Evolutionary conservation across 2,329 filamentous ascomycete genomes (phyloP), one percentile per base, ranked within the genome.

Genomic region (Diplodia corticola): DNA sequence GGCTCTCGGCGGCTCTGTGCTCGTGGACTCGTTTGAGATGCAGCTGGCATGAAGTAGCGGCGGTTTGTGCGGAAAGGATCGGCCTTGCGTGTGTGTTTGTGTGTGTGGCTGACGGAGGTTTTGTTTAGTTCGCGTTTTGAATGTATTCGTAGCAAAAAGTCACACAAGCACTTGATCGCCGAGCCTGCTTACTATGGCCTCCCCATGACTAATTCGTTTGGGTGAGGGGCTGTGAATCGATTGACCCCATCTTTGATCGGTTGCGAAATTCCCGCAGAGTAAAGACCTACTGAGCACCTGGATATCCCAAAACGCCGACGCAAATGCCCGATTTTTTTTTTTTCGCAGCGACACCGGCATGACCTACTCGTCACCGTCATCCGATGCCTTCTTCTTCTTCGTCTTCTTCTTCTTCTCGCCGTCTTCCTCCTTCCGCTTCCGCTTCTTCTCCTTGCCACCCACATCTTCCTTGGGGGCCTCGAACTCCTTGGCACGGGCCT

Each of bases 401-500:
- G n/a, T n/a, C 68, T 80, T 83, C 73, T 80, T 76, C 67, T 73
- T 78, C 71, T 82, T 79, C 24, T 67, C 65, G 22, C 51, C 51
- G 69, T 77, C 76, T 68, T 80, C 82, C 72, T 80, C 75, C 66
- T 72, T 77, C 71, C 81, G 79, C 72, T 82, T 81, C 69, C 80
- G 80, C 74, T 84, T 87, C 72, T 87, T 73, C 55, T 79, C 75
- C 72, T 78, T 78, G 70, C 80, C 78, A 61, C 82, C 84, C 24
- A 80, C 83, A 28, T 86, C 83, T 79, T 98, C 95, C 74, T 91
- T 88, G 5, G 95, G 95, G 7, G 94, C 89, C 66, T 96, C 86
- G 78, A 93, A 98, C 65, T 95, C 92, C 76, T 90, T 88, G 77
- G 92, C 89, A 68, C 93, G 85, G 81, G 95, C 91, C 78, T 89